Evolutionary conservation across 805 yeast genomes (phyloP).

Genomic region (Wickerhamomyces canadensis): DNA sequence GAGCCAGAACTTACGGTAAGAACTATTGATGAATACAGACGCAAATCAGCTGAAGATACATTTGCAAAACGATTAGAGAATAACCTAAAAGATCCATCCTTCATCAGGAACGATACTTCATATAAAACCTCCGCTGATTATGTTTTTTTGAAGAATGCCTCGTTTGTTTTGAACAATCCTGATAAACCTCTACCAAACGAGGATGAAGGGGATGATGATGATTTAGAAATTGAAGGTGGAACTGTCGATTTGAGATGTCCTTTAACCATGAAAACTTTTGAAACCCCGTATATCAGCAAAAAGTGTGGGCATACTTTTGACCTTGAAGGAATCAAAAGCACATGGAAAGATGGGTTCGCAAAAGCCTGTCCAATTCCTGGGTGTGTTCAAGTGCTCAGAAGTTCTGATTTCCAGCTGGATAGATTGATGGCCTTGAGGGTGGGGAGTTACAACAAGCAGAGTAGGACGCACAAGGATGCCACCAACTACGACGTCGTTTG

Average conservation of each 20-base stretch:
- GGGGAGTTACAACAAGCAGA: constrained; percentile 28
- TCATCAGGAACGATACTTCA: no score
- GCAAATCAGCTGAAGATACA: no score
- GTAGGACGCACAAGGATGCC: constrained; percentile 6
- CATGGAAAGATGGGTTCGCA: constrained; percentile 16
- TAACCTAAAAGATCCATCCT: neutral
- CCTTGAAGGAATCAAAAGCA: constrained; percentile 35
- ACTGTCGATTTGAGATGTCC: constrained; percentile 65
- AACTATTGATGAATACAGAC: constrained; percentile 7
- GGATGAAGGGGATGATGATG: constrained; percentile 44
- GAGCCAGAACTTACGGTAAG: constrained; percentile 12
- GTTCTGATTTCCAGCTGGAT: constrained; percentile 39
- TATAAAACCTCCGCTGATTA: constrained; percentile 7
- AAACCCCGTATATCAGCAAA: constrained; percentile 48
- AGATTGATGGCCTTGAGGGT: constrained; percentile 52
- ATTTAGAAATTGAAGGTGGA: constrained; percentile 65
- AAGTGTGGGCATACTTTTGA: constrained; percentile 64
- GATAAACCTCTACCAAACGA: constrained; percentile 52
- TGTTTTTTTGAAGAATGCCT: constrained; percentile 33
- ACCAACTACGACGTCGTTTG: constrained; percentile 11
- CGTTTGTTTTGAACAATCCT: constrained; percentile 52
- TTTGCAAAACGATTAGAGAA: no score
- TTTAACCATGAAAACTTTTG: constrained; percentile 46
- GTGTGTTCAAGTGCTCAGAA: constrained; percentile 28
- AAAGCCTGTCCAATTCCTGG: constrained; percentile 56